These are phyloP conservation scores for Aspergillus sp. DNA, from an alignment of 2,329 filamentous ascomycete genomes.

Conservation along the genomic window DNA sequence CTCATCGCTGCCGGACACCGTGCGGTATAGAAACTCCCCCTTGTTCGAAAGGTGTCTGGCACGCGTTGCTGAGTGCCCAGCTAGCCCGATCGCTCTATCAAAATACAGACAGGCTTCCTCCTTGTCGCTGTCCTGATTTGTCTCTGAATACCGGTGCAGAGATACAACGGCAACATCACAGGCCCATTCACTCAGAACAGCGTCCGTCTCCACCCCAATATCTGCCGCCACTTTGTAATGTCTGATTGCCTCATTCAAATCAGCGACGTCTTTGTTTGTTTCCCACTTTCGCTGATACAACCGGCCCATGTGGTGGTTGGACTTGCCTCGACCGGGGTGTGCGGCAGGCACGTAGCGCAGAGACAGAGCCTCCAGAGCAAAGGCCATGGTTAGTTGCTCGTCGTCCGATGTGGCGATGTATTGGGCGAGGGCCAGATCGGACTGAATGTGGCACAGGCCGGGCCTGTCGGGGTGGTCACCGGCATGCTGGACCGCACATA, in stretches of 20 bases:
- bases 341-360: slow-evolving; percentile 3
- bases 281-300: slow-evolving; percentile 5
- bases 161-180: slow-evolving; percentile 1
- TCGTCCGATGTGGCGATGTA: background rate
- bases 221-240: slow-evolving; percentile 5
- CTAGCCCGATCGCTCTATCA: slow-evolving; percentile 2
- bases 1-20: background rate
- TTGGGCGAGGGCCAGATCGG: background rate
- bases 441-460: slow-evolving; percentile 2
- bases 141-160: background rate
- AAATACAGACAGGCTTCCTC: background rate
- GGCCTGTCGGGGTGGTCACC: slow-evolving; percentile 4
- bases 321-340: slow-evolving; percentile 5
- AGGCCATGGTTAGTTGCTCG: background rate
- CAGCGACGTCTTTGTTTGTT: background rate
- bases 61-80: background rate
- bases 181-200: background rate
- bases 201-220: background rate
- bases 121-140: background rate
- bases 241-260: slow-evolving; percentile 2
- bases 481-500: slow-evolving; percentile 1
- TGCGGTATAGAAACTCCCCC: background rate
- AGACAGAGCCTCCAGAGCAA: slow-evolving; percentile 4
- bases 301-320: slow-evolving; percentile 3
- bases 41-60: slow-evolving; percentile 5